Evolutionary conservation across 1,284 basidiomycete genomes (phyloP).

Genomic region (Sporisorium reilianum): DNA sequence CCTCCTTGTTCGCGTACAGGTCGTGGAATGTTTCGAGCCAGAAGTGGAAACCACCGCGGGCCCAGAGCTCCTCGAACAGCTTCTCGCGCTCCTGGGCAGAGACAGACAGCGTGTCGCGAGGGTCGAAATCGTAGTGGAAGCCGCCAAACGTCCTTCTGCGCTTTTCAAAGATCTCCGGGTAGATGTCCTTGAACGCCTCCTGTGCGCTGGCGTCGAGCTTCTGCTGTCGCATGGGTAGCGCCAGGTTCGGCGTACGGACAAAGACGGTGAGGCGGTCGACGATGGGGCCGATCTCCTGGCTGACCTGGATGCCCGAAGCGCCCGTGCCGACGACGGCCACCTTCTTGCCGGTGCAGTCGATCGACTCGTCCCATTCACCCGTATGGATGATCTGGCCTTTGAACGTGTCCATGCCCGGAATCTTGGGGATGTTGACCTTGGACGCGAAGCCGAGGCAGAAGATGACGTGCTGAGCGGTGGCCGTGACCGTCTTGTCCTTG

Average conservation of each 20-base stretch:
- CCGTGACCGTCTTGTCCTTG: slow-evolving; percentile 25
- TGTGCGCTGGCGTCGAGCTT: slow-evolving; percentile 47
- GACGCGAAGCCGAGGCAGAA: slow-evolving; percentile 56
- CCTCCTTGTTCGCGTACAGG: slow-evolving; percentile 44
- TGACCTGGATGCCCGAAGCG: slow-evolving; percentile 73
- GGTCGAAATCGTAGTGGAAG: slow-evolving; percentile 58
- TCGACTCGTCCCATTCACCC: slow-evolving; percentile 74
- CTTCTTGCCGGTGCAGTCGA: slow-evolving; percentile 73
- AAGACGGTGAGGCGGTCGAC: slow-evolving; percentile 54
- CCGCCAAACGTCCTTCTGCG: slow-evolving; percentile 55
- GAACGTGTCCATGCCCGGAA: slow-evolving; percentile 73
- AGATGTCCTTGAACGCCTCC: slow-evolving; percentile 52
- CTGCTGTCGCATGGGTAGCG: slow-evolving; percentile 53
- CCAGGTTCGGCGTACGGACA: slow-evolving; percentile 57
- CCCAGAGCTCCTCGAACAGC: slow-evolving; percentile 49
- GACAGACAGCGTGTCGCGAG: slow-evolving; percentile 33
- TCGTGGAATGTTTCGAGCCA: slow-evolving; percentile 59
- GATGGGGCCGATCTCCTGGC: slow-evolving; percentile 64
- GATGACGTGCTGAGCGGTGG: slow-evolving; percentile 50
- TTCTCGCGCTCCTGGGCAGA: slow-evolving; percentile 48
- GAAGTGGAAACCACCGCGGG: slow-evolving; percentile 48
- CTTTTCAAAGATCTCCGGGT: slow-evolving; percentile 55
- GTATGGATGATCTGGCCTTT: slow-evolving; percentile 75
- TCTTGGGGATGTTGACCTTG: slow-evolving; percentile 70
- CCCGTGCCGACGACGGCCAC: slow-evolving; percentile 78